These are phyloP conservation scores for Cadophora sp. DNA, from an alignment of 2,329 filamentous ascomycete species.

Conservation along the genomic window DNA sequence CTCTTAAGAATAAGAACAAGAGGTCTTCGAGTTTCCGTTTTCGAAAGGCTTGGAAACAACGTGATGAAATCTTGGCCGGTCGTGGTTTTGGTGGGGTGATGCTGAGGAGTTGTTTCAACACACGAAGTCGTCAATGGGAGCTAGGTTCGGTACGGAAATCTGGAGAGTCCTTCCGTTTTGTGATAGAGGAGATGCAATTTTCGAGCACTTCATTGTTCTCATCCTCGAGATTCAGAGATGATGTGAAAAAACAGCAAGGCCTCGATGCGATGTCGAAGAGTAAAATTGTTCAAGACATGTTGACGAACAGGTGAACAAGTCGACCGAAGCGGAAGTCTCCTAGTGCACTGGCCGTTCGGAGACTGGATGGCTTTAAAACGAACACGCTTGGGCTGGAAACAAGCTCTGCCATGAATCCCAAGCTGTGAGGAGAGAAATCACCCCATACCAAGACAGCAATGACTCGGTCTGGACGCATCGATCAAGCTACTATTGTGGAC, in stretches of 20 bases:
- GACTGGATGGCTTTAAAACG: not conserved
- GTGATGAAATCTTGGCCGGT: not conserved
- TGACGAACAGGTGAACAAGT: not conserved
- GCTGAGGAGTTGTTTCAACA: conserved; percentile 12
- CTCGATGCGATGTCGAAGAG: not conserved
- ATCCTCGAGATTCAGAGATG: not conserved
- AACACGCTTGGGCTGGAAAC: not conserved
- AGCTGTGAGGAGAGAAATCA: not conserved
- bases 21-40: not conserved
- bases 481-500: not conserved
- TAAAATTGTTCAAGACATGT: not conserved
- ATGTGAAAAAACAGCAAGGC: not conserved
- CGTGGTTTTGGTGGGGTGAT: not conserved
- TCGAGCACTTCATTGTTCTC: not conserved
- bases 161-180: not conserved
- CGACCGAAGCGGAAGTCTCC: not conserved
- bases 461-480: conserved; percentile 1
- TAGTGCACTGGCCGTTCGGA: not conserved
- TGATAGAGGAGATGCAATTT: not conserved
- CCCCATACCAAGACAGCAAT: conserved; percentile 8
- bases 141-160: not conserved
- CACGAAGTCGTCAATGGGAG: not conserved
- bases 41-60: not conserved
- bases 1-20: not conserved
- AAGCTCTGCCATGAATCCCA: conserved; percentile 10